Evolutionary conservation across 108 stramenopile genomes (phyloP).

Genomic region (Cylindrotheca fusiformis): DNA sequence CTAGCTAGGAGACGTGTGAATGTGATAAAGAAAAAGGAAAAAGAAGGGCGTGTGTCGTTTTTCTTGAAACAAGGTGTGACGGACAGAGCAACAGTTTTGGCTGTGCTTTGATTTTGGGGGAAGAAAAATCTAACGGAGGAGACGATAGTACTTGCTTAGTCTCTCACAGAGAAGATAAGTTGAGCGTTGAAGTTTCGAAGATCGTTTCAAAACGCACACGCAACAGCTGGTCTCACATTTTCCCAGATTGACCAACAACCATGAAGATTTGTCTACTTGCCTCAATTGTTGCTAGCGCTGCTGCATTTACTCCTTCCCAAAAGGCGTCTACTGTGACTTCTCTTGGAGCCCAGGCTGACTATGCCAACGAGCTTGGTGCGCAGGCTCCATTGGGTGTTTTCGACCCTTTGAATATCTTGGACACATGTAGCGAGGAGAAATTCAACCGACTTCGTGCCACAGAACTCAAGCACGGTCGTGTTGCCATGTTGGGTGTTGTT

Average conservation of each 20-base stretch:
- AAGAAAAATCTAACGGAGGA: too few species aligned
- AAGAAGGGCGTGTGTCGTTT: too few species aligned
- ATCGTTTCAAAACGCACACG: too few species aligned
- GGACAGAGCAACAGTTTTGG: too few species aligned
- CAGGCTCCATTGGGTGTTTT: conserved; percentile 61
- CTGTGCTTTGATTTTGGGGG: too few species aligned
- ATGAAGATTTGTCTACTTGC: conserved; percentile 60
- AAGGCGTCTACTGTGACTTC: conserved; percentile 27
- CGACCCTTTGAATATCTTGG: conserved; percentile 34
- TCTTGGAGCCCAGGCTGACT: conserved; percentile 42
- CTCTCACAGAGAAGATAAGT: too few species aligned
- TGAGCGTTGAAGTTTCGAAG: too few species aligned
- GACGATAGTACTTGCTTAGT: too few species aligned
- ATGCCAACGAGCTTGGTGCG: conserved; percentile 50
- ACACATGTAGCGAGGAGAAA: too few species aligned
- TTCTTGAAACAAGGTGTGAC: too few species aligned
- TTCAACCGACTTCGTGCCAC: conserved; percentile 59
- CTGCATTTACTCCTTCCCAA: conserved; percentile 62
- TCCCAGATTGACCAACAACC: conserved; percentile 2
- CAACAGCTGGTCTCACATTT: conserved; percentile 7
- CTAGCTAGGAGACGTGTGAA: too few species aligned
- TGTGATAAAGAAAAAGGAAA: too few species aligned
- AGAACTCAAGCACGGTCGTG: conserved; percentile 70
- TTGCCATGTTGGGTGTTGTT: conserved; percentile 62
- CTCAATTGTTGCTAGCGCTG: conserved; percentile 55